phyloP scores from a whole-genome alignment of 306 rosid species.

The Prunus salicina region DNA sequence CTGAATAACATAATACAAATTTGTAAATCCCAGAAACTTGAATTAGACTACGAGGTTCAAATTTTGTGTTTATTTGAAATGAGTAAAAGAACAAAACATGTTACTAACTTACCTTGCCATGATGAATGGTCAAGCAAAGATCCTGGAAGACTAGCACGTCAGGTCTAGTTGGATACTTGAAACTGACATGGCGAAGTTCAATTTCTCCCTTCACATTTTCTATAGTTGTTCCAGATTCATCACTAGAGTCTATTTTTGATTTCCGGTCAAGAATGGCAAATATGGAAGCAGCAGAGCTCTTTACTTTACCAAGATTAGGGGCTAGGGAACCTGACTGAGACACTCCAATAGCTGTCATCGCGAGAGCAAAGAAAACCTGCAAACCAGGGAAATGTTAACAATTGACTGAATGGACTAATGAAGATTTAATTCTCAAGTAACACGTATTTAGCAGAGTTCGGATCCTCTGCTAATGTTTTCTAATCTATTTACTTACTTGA shows the following conservation, averaged over 20 bases:
- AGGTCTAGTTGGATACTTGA: slow-evolving; percentile 41
- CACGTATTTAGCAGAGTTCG: neutral
- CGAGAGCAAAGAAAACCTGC: slow-evolving; percentile 55
- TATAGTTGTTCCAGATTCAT: slow-evolving; percentile 33
- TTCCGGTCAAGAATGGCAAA: slow-evolving; percentile 38
- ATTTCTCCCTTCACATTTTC: slow-evolving; percentile 39
- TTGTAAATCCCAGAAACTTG: neutral
- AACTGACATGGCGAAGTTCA: slow-evolving; percentile 37
- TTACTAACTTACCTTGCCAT: slow-evolving; percentile 39
- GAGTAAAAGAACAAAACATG: neutral
- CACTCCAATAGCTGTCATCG: slow-evolving; percentile 37
- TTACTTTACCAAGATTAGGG: slow-evolving; percentile 44
- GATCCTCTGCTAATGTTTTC: neutral
- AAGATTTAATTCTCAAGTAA: too few species aligned
- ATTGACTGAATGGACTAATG: neutral
- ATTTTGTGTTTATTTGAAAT: neutral
- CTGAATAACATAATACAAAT: slow-evolving; percentile 14
- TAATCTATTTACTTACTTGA: too few species aligned
- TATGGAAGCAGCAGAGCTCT: slow-evolving; percentile 36
- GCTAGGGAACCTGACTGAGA: slow-evolving; percentile 39
- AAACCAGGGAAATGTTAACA: neutral
- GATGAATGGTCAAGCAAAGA: slow-evolving; percentile 33
- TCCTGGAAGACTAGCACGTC: slow-evolving; percentile 41
- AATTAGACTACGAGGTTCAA: neutral
- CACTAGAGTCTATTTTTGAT: slow-evolving; percentile 37